phyloP scores from a whole-genome alignment of 192 early-diverging fungal species.

The Coemansia sp. region DNA sequence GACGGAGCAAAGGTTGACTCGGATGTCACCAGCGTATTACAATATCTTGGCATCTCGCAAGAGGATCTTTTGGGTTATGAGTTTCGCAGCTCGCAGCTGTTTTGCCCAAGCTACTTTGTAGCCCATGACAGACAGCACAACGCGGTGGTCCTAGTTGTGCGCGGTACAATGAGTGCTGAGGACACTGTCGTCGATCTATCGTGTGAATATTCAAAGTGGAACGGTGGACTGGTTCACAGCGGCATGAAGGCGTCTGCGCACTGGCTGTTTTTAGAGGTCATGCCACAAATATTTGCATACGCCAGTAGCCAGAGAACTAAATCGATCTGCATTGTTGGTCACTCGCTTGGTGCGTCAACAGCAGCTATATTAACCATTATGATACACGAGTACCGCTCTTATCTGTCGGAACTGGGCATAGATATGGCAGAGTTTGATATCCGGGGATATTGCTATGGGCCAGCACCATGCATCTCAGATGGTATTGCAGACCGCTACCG shows the following conservation, averaged over 20 bases:
- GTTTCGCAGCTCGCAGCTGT: conserved; percentile 63
- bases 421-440: conserved; percentile 29
- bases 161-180: conserved; percentile 72
- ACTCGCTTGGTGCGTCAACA: conserved; percentile 70
- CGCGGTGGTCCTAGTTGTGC: conserved; percentile 65
- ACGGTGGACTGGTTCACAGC: conserved; percentile 72
- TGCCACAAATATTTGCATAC: conserved; percentile 64
- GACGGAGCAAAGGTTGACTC: conserved; percentile 66
- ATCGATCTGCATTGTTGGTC: conserved; percentile 68
- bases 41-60: conserved; percentile 61
- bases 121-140: conserved; percentile 62
- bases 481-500: conserved; percentile 57
- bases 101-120: conserved; percentile 71
- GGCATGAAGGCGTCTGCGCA: conserved; percentile 75
- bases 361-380: conserved; percentile 73
- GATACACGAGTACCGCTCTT: conserved; percentile 58
- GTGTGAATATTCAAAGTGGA: conserved; percentile 76
- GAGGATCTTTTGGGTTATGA: conserved; percentile 70
- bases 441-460: conserved; percentile 56
- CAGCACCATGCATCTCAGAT: conserved; percentile 58
- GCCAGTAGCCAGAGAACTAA: conserved; percentile 53
- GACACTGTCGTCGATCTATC: conserved; percentile 75
- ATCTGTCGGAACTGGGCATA: conserved; percentile 30
- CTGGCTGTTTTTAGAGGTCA: conserved; percentile 67
- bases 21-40: conserved; percentile 62